Percentiles rank a stretch among this genome's conserved stretches.
Conservation (phyloP, 352 stramenopile species). For the Aphanomyces invadans region DNA sequence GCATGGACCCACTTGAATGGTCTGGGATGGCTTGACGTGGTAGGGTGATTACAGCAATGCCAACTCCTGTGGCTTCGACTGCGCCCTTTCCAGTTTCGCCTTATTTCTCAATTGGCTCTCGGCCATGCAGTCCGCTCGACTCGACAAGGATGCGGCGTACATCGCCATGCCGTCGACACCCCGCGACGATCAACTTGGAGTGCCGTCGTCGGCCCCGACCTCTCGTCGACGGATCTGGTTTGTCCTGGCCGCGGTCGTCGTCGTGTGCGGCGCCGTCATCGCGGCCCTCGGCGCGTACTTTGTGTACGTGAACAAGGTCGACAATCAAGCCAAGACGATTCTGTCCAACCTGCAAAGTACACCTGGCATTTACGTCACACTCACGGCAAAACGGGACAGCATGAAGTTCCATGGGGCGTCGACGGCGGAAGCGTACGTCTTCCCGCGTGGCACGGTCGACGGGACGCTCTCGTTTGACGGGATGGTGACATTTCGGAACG, state of each 20-base stretch:
- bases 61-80: too few relatives aligned
- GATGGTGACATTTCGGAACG: not conserved
- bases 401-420: conserved; percentile 6
- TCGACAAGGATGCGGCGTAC: not conserved
- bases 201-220: not conserved
- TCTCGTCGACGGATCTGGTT: not conserved
- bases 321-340: not conserved
- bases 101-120: not conserved
- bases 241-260: not conserved
- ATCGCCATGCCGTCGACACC: not conserved
- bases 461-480: conserved; percentile 10
- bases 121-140: not conserved
- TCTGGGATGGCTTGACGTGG: too few relatives aligned
- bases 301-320: not conserved
- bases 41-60: too few relatives aligned
- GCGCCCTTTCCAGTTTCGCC: not conserved
- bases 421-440: not conserved
- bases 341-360: conserved; percentile 10
- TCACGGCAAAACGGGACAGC: conserved; percentile 1
- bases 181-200: not conserved
- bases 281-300: not conserved
- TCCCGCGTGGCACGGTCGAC: not conserved
- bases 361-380: not conserved
- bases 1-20: too few relatives aligned
- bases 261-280: not conserved